Percentiles rank a stretch among this genome's conserved stretches.
These are phyloP conservation scores for Cordyceps cicadae DNA, from an alignment of 2,329 filamentous ascomycete species.

Conservation along the genomic window DNA sequence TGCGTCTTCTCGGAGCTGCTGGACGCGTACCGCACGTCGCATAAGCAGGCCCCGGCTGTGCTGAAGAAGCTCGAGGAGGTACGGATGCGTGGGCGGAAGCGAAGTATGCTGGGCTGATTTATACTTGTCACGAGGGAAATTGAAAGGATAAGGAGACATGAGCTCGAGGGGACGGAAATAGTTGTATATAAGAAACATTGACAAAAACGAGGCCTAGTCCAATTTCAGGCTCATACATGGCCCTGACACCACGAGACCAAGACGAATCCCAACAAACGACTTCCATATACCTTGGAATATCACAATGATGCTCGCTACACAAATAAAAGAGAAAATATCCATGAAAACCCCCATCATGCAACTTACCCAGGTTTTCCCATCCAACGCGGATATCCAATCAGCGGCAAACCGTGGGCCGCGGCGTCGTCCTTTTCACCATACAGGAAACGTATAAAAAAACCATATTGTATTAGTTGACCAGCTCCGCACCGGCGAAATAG, in stretches of 20 bases:
- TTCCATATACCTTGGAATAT: background rate
- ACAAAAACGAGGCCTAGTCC: background rate
- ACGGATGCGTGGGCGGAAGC: constrained; percentile 85
- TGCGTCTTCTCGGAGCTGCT: constrained; percentile 66
- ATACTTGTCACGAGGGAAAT: background rate
- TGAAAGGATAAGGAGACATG: background rate
- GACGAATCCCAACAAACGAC: background rate
- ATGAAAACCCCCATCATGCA: constrained; percentile 1
- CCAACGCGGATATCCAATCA: background rate
- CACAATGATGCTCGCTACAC: constrained; percentile 7
- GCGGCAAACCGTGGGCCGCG: background rate
- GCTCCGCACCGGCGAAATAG: constrained; percentile 81
- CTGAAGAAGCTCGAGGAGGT: constrained; percentile 85
- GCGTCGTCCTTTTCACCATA: background rate
- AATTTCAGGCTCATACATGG: background rate
- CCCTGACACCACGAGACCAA: background rate
- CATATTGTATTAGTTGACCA: constrained; percentile 34
- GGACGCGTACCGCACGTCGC: constrained; percentile 62
- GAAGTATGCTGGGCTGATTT: constrained; percentile 80
- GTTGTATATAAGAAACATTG: background rate
- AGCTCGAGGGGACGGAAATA: too few relatives aligned
- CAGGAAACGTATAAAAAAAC: background rate
- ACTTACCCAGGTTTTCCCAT: background rate
- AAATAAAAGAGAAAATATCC: background rate
- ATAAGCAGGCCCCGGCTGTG: constrained; percentile 66